Percentiles rank a stretch among this genome's conserved stretches.
Evolutionary conservation across 345 rosid species (phyloP).

Genomic region (Euphorbia pulcherrima): DNA sequence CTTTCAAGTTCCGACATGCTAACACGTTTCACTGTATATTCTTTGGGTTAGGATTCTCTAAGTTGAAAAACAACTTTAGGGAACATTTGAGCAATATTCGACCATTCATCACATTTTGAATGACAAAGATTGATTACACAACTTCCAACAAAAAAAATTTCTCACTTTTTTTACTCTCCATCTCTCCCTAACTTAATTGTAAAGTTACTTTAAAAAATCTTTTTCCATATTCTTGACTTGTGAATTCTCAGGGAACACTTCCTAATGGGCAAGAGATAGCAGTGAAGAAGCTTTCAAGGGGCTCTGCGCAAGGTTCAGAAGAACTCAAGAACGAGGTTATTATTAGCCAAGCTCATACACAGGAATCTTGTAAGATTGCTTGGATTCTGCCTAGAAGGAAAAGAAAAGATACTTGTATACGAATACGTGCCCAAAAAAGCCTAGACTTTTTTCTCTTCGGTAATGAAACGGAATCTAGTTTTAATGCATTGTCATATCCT

Average conservation of each 20-base stretch:
- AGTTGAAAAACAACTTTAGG: too few relatives aligned
- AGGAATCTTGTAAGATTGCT: slow-evolving; percentile 43
- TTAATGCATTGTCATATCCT: too few relatives aligned
- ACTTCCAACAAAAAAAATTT: too few relatives aligned
- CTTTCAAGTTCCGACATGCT: too few relatives aligned
- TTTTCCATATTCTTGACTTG: slow-evolving; percentile 39
- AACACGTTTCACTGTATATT: too few relatives aligned
- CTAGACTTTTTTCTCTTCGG: slow-evolving; percentile 43
- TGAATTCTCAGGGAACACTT: not conserved
- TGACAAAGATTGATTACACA: too few relatives aligned
- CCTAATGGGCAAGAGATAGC: slow-evolving; percentile 7
- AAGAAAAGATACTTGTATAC: slow-evolving; percentile 49
- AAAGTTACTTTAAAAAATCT: too few relatives aligned
- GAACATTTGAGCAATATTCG: too few relatives aligned
- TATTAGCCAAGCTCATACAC: slow-evolving; percentile 50
- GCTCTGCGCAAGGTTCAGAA: slow-evolving; percentile 42
- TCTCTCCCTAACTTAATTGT: too few relatives aligned
- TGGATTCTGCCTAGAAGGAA: slow-evolving; percentile 45
- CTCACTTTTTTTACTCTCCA: too few relatives aligned
- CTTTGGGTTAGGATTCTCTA: too few relatives aligned
- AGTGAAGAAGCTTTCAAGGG: slow-evolving; percentile 41
- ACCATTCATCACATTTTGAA: too few relatives aligned
- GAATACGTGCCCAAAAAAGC: slow-evolving; percentile 48
- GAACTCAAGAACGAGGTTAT: slow-evolving; percentile 50
- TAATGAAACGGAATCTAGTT: not conserved